Percentiles rank a stretch among this genome's conserved stretches.
phyloP scores from a whole-genome alignment of 225 moss, liverwort and hornwort genomes.

The Pseudisothecium myosuroides region DNA sequence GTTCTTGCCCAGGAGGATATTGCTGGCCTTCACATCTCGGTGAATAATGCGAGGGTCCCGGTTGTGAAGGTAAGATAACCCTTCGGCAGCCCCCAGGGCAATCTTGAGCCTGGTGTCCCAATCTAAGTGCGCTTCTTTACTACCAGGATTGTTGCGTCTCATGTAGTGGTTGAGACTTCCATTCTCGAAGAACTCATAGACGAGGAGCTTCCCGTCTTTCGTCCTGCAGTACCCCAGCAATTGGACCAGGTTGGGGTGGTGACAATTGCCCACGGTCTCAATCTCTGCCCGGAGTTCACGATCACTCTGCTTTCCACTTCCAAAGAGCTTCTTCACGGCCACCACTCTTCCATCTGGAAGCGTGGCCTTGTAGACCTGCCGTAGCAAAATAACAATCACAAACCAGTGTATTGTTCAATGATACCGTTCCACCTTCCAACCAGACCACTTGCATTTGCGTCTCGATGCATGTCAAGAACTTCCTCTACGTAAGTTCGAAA shows the following conservation, averaged over 20 bases:
- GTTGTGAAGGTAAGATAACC: conserved; percentile 31
- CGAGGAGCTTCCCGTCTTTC: conserved; percentile 35
- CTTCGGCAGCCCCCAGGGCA: conserved; percentile 27
- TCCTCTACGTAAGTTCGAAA: neutral
- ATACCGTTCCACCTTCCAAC: neutral
- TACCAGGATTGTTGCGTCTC: conserved; percentile 11
- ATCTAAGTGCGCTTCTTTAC: conserved; percentile 8
- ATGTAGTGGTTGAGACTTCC: conserved; percentile 43
- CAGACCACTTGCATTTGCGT: neutral
- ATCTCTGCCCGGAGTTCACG: conserved; percentile 45
- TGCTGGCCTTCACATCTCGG: conserved; percentile 50
- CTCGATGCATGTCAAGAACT: neutral
- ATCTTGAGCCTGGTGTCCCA: conserved; percentile 40
- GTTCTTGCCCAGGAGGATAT: conserved; percentile 37
- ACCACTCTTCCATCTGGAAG: conserved; percentile 26
- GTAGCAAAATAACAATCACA: neutral
- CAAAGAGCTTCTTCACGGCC: conserved; percentile 36
- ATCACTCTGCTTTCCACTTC: conserved; percentile 34
- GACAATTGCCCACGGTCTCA: conserved; percentile 44
- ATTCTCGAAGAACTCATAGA: conserved; percentile 43
- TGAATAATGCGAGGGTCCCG: conserved; percentile 45
- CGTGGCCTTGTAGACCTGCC: conserved; percentile 39
- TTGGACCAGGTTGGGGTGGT: conserved; percentile 33
- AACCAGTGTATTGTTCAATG: neutral
- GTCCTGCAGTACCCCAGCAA: conserved; percentile 44